Percentiles rank a stretch among this genome's conserved stretches.
Evolutionary conservation across 768 basidiomycete genomes (phyloP).

Genomic region (Amyloporia xantha): DNA sequence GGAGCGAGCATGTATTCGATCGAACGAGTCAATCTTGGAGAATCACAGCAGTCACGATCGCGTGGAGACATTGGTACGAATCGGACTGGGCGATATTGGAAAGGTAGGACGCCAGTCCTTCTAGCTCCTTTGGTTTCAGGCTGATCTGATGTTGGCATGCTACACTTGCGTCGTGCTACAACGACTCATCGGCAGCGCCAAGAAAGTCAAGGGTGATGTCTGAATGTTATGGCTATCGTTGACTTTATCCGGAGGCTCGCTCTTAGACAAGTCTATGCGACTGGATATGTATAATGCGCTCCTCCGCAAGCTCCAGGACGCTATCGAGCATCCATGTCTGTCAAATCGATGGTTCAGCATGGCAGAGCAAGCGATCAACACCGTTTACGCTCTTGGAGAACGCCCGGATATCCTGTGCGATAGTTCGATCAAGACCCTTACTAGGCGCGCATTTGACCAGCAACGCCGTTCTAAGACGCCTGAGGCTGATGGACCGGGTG

Average conservation of each 20-base stretch:
- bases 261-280: constrained; percentile 79
- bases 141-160: constrained; percentile 81
- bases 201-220: constrained; percentile 96
- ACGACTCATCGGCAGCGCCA: constrained; percentile 86
- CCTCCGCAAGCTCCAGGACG: constrained; percentile 75
- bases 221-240: too few species aligned
- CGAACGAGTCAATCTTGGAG: too few species aligned
- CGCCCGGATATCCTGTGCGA: constrained; percentile 85
- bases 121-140: constrained; percentile 40
- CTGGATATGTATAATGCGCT: constrained; percentile 83
- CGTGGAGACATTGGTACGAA: constrained; percentile 76
- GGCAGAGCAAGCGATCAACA: constrained; percentile 95
- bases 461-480: constrained; percentile 17
- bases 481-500: constrained; percentile 32
- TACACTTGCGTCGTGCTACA: constrained; percentile 94
- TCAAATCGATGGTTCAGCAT: constrained; percentile 97
- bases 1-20: too few species aligned
- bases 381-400: constrained; percentile 90
- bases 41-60: too few species aligned
- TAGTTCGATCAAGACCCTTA: constrained; percentile 76
- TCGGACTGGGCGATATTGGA: constrained; percentile 93
- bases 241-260: constrained; percentile 66
- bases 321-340: constrained; percentile 70
- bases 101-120: constrained; percentile 45
- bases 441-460: constrained; percentile 56